Evolutionary conservation across 257 asterid genomes (phyloP).

Genomic region (Anisodus acutangulus): DNA sequence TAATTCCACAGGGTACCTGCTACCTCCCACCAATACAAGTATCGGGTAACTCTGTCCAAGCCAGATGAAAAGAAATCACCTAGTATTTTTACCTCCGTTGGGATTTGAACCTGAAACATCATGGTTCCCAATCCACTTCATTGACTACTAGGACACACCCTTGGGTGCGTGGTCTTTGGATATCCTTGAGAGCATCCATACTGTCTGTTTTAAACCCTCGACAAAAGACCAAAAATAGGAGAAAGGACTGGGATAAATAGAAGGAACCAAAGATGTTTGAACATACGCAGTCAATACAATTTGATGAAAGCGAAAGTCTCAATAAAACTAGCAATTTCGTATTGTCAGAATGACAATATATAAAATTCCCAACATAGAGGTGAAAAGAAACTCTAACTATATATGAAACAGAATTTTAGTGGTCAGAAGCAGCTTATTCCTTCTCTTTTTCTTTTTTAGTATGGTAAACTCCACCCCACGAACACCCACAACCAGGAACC

Average conservation of each 20-base stretch:
- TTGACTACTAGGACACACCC: background rate
- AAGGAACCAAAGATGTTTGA: conserved; percentile 1
- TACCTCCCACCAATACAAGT: too few relatives aligned
- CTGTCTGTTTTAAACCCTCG: background rate
- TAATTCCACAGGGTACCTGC: too few relatives aligned
- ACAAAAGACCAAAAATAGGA: background rate
- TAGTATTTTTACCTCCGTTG: too few relatives aligned
- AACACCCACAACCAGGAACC: background rate
- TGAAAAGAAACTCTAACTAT: background rate
- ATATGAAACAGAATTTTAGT: background rate
- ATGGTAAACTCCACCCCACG: background rate
- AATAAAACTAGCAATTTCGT: background rate
- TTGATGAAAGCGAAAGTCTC: background rate
- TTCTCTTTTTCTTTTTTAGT: background rate
- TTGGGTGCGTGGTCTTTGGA: background rate
- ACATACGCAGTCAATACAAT: background rate
- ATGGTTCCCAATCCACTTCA: background rate
- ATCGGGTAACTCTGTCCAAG: too few relatives aligned
- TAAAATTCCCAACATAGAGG: background rate
- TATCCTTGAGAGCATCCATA: conserved; percentile 11
- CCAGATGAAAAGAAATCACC: too few relatives aligned
- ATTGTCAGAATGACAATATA: background rate
- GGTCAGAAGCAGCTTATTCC: background rate
- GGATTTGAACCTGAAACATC: too few relatives aligned
- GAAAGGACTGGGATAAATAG: background rate